These are phyloP conservation scores for Globisporangium viniferum DNA, from an alignment of 352 stramenopile species.

Conservation along the genomic window DNA sequence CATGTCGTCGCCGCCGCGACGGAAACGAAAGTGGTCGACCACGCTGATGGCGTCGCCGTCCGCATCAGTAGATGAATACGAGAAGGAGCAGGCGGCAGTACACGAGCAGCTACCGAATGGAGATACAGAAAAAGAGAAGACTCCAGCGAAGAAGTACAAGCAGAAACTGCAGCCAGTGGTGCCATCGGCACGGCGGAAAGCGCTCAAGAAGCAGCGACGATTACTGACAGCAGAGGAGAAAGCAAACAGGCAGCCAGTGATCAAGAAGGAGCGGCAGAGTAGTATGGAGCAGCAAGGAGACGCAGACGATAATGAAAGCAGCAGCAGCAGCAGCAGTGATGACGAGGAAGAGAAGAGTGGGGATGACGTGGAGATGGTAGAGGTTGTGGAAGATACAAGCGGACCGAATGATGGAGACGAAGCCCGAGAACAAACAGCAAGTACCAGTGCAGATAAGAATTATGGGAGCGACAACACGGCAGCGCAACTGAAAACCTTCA, in stretches of 20 bases:
- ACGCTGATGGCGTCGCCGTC: slow-evolving; percentile 35
- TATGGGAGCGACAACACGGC: background rate
- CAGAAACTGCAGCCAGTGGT: slow-evolving; percentile 36
- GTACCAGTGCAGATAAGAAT: background rate
- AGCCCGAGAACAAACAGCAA: background rate
- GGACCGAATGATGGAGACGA: slow-evolving; percentile 6
- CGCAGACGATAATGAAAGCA: background rate
- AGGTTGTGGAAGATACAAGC: background rate
- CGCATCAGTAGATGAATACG: slow-evolving; percentile 1
- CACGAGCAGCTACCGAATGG: background rate
- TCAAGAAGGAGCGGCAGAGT: slow-evolving; percentile 1
- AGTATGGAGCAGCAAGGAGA: background rate
- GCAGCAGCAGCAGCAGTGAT: background rate
- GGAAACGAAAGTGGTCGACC: slow-evolving; percentile 77
- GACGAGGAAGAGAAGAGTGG: background rate
- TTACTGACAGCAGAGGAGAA: slow-evolving; percentile 16
- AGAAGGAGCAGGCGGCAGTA: slow-evolving; percentile 8
- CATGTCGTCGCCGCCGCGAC: slow-evolving; percentile 16
- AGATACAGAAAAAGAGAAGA: background rate
- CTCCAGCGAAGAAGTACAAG: slow-evolving; percentile 23
- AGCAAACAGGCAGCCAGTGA: background rate
- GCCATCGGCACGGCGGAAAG: slow-evolving; percentile 49
- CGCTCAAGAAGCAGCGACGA: slow-evolving; percentile 37
- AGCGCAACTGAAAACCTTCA: background rate
- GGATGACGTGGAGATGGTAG: background rate